Evolutionary conservation across 2,329 filamentous ascomycete genomes (phyloP), one percentile per base, ranked within the genome.

Genomic region (Byssoonygena ceratinophila): DNA sequence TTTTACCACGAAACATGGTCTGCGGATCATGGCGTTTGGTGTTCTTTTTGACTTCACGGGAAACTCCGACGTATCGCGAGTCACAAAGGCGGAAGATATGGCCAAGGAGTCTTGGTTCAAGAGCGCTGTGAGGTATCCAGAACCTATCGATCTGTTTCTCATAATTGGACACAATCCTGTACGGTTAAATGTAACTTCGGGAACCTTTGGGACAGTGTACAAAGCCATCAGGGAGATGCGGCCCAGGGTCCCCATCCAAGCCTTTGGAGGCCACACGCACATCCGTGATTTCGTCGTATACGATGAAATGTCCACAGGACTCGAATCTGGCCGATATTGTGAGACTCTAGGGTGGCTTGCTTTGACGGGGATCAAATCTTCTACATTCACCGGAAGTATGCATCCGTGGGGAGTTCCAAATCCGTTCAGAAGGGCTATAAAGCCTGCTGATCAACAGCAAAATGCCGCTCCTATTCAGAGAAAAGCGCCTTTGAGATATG

Each of bases 321-420:
- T 84, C 7, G 81, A 83, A 59, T 79, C 80, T 2, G 81, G 79
- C 4, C 74, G 79, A 49, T 85, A 84, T 65, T 84, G 81, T 61
- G 82, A 85, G 67, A 84, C 81, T 1, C 70, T 84, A 0, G 82
- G 82, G 22, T 85, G 80, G 78, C 63, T 83, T 20, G 77, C 80
- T n/a, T 76, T 84, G 67, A 76, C 74, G 46, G 81, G 81, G 14
- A 76, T 84, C 58, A 63, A 75, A 49, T 69, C 67, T 0, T 65
- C 63, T 31, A 73, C 71, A 49, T 76, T 72, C 61, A 70, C 68
- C 3, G 72, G 71, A 23, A 71, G 68, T 47, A 58, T 55, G 48
- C 64, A 66, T 20, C 71, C 68, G 14, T 59, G 63, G 22, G 72
- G 69, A 16, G 70, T 73, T 14, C 72, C 70, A 2, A 71, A 69